These are phyloP conservation scores for Pythium chondricola DNA, from an alignment of 352 stramenopile species.

Conservation along the genomic window DNA sequence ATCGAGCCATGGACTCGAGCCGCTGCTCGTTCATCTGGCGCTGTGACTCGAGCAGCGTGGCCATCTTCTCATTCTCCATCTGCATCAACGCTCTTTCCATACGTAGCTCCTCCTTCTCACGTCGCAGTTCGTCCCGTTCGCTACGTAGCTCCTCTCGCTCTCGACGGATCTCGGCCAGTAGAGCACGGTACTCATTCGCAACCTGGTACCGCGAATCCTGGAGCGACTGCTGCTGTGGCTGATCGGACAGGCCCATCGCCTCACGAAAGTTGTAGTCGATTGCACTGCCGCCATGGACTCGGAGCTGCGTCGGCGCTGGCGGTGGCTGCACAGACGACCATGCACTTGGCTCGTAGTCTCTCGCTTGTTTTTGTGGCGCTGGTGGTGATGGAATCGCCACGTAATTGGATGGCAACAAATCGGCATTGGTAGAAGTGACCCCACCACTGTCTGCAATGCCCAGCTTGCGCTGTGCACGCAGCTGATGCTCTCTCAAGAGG, in stretches of 20 bases:
- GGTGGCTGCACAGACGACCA: constrained; percentile 9
- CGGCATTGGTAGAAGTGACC: too few species aligned
- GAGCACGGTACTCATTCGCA: constrained; percentile 55
- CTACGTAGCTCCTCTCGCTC: constrained; percentile 67
- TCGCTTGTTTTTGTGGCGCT: not conserved
- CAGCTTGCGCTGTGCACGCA: constrained; percentile 48
- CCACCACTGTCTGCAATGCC: constrained; percentile 5
- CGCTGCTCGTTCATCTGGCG: constrained; percentile 52
- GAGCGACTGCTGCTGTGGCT: constrained; percentile 12
- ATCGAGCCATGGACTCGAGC: constrained; percentile 19
- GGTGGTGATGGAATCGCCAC: constrained; percentile 11
- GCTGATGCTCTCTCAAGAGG: constrained; percentile 47
- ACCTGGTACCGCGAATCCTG: constrained; percentile 18
- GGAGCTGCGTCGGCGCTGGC: constrained; percentile 15
- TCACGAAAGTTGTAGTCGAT: constrained; percentile 14
- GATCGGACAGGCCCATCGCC: constrained; percentile 10
- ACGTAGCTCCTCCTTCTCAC: constrained; percentile 69
- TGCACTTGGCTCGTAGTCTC: not conserved
- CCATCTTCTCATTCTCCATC: constrained; percentile 74
- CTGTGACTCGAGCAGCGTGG: constrained; percentile 51
- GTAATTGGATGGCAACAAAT: constrained; percentile 18
- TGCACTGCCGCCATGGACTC: not conserved
- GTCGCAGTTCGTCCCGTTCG: constrained; percentile 58
- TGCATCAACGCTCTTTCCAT: constrained; percentile 57
- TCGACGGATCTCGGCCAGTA: constrained; percentile 60